Evolutionary conservation across 208 protist species (phyloP), one percentile per base, ranked within the genome.

Genomic region (Leishmania major): DNA sequence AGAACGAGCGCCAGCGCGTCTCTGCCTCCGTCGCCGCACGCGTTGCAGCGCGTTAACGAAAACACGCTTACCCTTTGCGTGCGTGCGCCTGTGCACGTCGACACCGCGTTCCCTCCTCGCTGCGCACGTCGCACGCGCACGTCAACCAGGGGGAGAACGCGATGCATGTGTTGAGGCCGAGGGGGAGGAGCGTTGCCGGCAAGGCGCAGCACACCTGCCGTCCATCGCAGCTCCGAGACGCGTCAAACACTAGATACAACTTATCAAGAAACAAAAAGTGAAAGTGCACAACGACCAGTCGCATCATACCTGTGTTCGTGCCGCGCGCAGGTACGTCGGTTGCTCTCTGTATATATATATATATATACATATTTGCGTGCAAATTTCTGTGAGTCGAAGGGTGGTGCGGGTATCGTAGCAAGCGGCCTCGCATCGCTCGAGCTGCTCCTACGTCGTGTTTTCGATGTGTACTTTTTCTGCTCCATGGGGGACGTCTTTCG

Each of bases 21-120:
- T 62, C 72, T 0, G 25, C 70, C 28, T 85, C 51, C 71, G 7
- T 85, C 3, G 72, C 77, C 0, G 71, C 82, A 3, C 82, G 75
- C 75, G 66, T 71, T 37, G 66, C 66, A 28, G 66, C 66, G 37
- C 66, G 66, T 1, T 71, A 37, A n/a, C 0, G 13, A n/a, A 17
- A 13, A 10, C n/a, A 10, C n/a, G n/a, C n/a, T n/a, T 31, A 8
- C 0, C 2, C 7, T 3, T 37, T 6, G 60, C 4, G 60, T 11
- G 60, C n/a, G 60, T 37, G 60, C n/a, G 13, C 60, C 15, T 60
- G 19, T 60, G 55, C 13, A 60, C 25, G 2, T 31, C 22, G 11
- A 55, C 51, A 55, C 25, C 19, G 57, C 57, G 57, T 62, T 4
- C 43, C 43, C 43, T 43, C 43, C 43, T 43, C 43, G 2, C 43